Conservation (phyloP, 257 asterid genomes). For the Thymus mandschuricus region DNA sequence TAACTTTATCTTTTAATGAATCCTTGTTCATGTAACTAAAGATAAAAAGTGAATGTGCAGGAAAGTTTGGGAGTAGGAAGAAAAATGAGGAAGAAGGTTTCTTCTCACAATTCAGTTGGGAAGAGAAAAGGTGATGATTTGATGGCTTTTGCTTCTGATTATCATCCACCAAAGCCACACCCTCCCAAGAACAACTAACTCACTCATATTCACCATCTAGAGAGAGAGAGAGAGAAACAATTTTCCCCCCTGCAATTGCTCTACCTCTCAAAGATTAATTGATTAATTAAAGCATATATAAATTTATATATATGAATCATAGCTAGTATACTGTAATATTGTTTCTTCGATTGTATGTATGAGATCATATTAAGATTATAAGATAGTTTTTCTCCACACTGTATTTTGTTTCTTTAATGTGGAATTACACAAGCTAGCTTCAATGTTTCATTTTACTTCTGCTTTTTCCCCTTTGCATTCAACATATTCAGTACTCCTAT, state of each 20-base stretch:
- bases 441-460: no score
- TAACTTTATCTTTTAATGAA: neutral
- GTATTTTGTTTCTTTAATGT: neutral
- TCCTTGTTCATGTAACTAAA: no score
- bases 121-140: constrained; percentile 35
- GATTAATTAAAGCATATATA: neutral
- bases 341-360: constrained; percentile 36
- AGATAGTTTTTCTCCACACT: constrained; percentile 5
- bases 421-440: neutral
- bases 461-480: no score
- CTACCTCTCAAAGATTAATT: constrained; percentile 7
- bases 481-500: no score
- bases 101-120: neutral
- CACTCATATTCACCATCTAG: neutral
- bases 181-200: constrained; percentile 72
- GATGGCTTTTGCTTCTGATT: constrained; percentile 63
- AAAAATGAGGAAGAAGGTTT: constrained; percentile 34
- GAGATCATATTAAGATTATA: constrained; percentile 26
- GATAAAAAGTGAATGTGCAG: constrained; percentile 31
- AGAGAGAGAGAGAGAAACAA: constrained; percentile 32
- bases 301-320: neutral
- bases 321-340: neutral
- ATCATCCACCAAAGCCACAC: constrained; percentile 58
- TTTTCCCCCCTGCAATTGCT: constrained; percentile 46
- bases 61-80: constrained; percentile 40